Evolutionary conservation across 371 early-diverging fungal species (phyloP).

Genomic region (Mortierella sp.): DNA sequence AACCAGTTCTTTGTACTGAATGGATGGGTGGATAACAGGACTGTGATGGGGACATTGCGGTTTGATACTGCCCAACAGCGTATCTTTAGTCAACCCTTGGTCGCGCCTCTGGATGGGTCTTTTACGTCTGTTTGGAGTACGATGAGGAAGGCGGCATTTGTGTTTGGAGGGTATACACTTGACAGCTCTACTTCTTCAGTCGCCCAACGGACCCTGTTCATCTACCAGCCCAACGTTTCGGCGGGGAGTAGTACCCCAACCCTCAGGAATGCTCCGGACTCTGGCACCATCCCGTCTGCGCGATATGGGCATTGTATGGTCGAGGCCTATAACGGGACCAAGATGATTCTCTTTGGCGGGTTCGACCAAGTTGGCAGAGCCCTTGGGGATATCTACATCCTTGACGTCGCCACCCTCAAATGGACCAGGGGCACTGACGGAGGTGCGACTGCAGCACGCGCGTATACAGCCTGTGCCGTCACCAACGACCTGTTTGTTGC

Average conservation of each 20-base stretch:
- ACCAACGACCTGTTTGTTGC: constrained; percentile 23
- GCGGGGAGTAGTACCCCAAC: background rate
- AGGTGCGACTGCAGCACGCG: constrained; percentile 5
- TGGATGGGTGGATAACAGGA: background rate
- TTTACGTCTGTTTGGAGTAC: background rate
- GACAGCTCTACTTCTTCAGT: background rate
- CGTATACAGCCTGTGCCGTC: constrained; percentile 19
- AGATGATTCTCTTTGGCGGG: constrained; percentile 34
- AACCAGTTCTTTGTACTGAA: background rate
- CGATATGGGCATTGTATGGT: constrained; percentile 10
- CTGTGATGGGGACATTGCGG: background rate
- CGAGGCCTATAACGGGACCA: constrained; percentile 19
- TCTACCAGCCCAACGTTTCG: background rate
- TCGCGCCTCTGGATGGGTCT: background rate
- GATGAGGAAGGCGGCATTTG: background rate
- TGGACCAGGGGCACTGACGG: constrained; percentile 25
- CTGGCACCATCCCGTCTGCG: background rate
- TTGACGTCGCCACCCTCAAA: constrained; percentile 21
- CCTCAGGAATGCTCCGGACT: background rate
- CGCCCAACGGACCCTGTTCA: background rate
- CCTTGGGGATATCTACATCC: constrained; percentile 21
- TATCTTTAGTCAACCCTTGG: background rate
- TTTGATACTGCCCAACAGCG: background rate
- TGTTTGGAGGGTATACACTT: background rate
- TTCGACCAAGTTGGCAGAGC: background rate